These are phyloP conservation scores for Juglanconis sp. DNA, from an alignment of 2,329 filamentous ascomycete genomes.

Conservation along the genomic window DNA sequence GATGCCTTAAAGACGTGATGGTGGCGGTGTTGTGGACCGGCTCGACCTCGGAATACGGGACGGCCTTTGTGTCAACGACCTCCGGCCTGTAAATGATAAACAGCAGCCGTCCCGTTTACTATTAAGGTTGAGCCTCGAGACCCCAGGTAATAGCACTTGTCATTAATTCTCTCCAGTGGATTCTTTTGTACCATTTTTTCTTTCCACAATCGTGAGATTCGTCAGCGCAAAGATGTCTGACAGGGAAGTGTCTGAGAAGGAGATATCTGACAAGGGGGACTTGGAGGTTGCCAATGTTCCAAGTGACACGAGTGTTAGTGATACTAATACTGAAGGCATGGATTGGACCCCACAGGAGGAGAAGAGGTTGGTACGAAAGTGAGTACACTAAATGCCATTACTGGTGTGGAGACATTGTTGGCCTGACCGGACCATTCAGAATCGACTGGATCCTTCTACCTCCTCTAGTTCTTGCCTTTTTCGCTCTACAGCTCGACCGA, in stretches of 20 bases:
- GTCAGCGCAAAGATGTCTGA: not conserved
- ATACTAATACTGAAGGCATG: not conserved
- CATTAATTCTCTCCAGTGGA: not conserved
- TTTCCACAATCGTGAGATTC: not conserved
- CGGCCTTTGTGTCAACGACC: not conserved
- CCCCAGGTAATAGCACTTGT: not conserved
- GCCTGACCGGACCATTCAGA: not conserved
- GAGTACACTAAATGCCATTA: not conserved
- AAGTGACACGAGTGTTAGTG: slow-evolving; percentile 3
- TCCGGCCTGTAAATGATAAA: not conserved
- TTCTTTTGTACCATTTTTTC: not conserved
- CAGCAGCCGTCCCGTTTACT: not conserved
- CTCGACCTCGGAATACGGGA: not conserved
- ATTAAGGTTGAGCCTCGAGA: not conserved
- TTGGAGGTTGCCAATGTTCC: slow-evolving; percentile 1
- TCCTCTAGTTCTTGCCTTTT: slow-evolving; percentile 14
- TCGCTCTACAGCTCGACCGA: slow-evolving; percentile 18
- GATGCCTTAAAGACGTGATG: not conserved
- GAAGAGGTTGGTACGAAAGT: slow-evolving; percentile 11
- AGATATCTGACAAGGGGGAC: not conserved
- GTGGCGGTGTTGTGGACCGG: not conserved
- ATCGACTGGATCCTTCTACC: slow-evolving; percentile 18
- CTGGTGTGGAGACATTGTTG: too few species aligned
- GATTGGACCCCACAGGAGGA: slow-evolving; percentile 17
- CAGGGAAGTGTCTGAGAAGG: not conserved